A percentile compares a stretch with the other conserved stretches of the same genome.
Conservation (phyloP, 768 basidiomycete species). For the Trametes villosa region DNA sequence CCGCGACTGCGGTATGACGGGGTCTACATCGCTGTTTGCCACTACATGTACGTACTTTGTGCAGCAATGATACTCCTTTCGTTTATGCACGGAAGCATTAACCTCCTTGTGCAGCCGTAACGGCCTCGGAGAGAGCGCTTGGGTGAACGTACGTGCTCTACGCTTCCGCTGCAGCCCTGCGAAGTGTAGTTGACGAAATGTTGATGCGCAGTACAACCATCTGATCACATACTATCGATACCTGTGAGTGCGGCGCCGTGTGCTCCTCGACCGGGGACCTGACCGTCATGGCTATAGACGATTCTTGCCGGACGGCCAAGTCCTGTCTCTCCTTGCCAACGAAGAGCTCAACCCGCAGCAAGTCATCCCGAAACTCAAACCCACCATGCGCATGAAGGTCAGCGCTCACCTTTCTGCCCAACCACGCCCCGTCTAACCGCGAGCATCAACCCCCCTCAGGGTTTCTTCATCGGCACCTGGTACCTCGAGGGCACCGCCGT, state of each 20-base stretch:
- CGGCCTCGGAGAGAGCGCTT: slow-evolving; percentile 81
- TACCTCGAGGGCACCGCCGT: slow-evolving; percentile 64
- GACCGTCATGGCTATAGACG: slow-evolving; percentile 51
- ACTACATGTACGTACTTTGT: slow-evolving; percentile 69
- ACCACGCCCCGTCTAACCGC: background rate
- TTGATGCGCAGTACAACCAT: slow-evolving; percentile 64
- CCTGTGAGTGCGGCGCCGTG: slow-evolving; percentile 52
- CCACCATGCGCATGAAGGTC: slow-evolving; percentile 79
- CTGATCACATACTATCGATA: slow-evolving; percentile 93
- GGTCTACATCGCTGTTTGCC: slow-evolving; percentile 90
- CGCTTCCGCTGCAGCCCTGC: background rate
- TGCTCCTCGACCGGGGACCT: background rate
- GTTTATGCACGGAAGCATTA: too few relatives aligned
- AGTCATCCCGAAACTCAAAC: slow-evolving; percentile 77
- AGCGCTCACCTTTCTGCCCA: background rate
- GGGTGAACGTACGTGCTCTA: slow-evolving; percentile 75
- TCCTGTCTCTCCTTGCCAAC: slow-evolving; percentile 83
- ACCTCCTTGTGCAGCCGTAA: slow-evolving; percentile 51
- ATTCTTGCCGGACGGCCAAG: slow-evolving; percentile 86
- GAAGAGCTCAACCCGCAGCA: slow-evolving; percentile 73
- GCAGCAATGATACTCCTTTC: slow-evolving; percentile 4
- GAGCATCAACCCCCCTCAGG: slow-evolving; percentile 45
- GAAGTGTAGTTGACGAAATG: slow-evolving; percentile 16
- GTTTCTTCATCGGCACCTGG: slow-evolving; percentile 76
- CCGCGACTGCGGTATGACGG: slow-evolving; percentile 87